These are phyloP conservation scores for Rhynchospora pubera DNA, from an alignment of 176 grass and related monocot species.

Conservation along the genomic window DNA sequence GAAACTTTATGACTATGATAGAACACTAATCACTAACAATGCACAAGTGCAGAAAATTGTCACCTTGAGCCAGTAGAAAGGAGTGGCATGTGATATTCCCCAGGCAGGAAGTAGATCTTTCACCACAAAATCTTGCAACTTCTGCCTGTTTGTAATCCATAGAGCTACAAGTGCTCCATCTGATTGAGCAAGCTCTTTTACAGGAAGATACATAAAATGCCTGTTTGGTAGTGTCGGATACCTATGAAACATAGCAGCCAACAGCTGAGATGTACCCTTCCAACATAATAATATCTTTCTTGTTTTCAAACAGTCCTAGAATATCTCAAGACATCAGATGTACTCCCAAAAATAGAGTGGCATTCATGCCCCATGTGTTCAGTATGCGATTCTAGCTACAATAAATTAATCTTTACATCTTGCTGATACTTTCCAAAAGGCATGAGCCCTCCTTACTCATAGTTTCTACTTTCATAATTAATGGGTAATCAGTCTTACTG, in stretches of 20 bases:
- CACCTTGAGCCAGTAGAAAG: conserved; percentile 93
- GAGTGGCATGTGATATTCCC: conserved; percentile 51
- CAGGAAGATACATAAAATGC: conserved; percentile 77
- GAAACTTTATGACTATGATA: background rate
- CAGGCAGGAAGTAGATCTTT: conserved; percentile 74
- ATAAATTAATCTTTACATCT: background rate
- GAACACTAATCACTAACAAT: background rate
- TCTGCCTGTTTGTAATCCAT: conserved; percentile 85
- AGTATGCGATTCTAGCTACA: background rate
- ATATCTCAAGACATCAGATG: background rate
- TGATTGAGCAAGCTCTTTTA: conserved; percentile 79
- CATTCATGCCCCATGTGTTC: background rate
- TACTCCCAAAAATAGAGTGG: background rate
- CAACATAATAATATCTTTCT: background rate
- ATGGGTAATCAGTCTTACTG: background rate
- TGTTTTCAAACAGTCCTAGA: background rate
- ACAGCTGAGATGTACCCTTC: background rate
- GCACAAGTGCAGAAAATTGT: background rate
- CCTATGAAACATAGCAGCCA: conserved; percentile 29
- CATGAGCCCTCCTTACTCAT: background rate
- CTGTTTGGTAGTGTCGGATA: conserved; percentile 87
- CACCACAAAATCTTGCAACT: conserved; percentile 60
- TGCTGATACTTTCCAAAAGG: background rate
- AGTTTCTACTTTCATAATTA: background rate
- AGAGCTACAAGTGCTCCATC: conserved; percentile 79